phyloP scores from a whole-genome alignment of 1,284 basidiomycete species.

The Malassezia arunalokei region DNA sequence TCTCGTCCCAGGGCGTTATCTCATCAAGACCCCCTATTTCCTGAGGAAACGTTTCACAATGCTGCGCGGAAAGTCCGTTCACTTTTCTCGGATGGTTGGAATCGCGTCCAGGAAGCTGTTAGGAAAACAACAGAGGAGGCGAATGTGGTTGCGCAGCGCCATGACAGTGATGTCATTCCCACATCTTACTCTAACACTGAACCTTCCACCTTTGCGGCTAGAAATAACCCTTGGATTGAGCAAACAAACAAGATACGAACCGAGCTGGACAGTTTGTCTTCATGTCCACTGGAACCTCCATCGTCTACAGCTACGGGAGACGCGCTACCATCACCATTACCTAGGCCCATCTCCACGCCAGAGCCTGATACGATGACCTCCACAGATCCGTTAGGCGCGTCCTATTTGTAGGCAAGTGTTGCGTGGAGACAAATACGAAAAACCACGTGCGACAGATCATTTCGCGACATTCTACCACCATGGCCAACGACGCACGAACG shows the following conservation, averaged over 20 bases:
- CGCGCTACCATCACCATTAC: too few relatives aligned
- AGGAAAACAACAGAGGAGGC: neutral
- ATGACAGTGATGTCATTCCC: too few relatives aligned
- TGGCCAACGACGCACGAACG: neutral
- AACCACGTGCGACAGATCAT: neutral
- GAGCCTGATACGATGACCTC: too few relatives aligned
- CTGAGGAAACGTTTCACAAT: constrained; percentile 10
- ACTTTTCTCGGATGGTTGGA: constrained; percentile 10
- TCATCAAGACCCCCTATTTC: neutral
- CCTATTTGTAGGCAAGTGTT: neutral
- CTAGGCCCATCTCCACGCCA: too few relatives aligned
- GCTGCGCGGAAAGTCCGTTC: constrained; percentile 10
- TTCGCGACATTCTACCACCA: neutral
- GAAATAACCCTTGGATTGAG: too few relatives aligned
- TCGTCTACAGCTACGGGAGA: too few relatives aligned
- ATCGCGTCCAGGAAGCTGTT: constrained; percentile 10
- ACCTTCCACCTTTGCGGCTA: too few relatives aligned
- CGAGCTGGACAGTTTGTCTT: too few relatives aligned
- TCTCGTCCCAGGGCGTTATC: neutral
- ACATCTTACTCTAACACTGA: too few relatives aligned
- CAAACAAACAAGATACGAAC: too few relatives aligned
- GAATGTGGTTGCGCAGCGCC: neutral
- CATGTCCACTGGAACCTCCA: too few relatives aligned
- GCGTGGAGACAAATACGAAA: neutral
- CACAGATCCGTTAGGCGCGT: neutral